Base-by-base conservation (phyloP, 1,284 basidiomycete genomes). In the Sporisorium reilianum region DNA sequence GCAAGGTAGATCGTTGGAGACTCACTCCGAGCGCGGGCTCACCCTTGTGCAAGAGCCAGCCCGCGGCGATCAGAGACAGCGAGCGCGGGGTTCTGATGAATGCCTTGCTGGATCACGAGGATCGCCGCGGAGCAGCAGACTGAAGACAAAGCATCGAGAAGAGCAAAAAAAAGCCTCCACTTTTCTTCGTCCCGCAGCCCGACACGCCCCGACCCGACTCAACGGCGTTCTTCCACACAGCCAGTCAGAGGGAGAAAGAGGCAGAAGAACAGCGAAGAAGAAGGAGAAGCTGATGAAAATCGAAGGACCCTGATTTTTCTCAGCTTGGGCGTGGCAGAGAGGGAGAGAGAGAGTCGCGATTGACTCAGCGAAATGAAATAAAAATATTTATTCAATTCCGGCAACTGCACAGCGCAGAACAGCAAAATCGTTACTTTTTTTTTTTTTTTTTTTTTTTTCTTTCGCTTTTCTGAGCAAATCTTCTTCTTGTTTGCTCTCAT, bases 121-220 rank as follows among this genome's bases (percentile, higher is more conserved):
- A 51, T 51, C 49, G 34, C 34, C 49, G 49, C 49, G 49, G 49
- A 51, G 32, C 30, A 32, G 20, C 10, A 11, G n/a, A n/a, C n/a
- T n/a, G n/a, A n/a, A n/a, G n/a, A n/a, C n/a, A n/a, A n/a, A n/a
- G n/a, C n/a, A n/a, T n/a, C n/a, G n/a, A n/a, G n/a, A 38, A n/a
- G 11, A 6, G 12, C 20, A 26, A 11, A 50, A 54, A 44, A 49
- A 42, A 44, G 44, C 34, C 38, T 62, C 52, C 45, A 44, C 53
- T 55, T 55, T 40, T 25, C 16, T 30, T 14, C 12, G 26, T 34
- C 22, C 7, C 25, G 25, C 36, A 45, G 32, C 58, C 58, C 50
- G 58, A 53, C 42, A 52, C 58, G 58, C n/a, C 58, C 58, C 58
- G 58, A 60, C 8, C 1, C 9, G 10, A 30, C 5, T 41, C 14